phyloP scores from a whole-genome alignment of 1,139 yeast species.

The Pichia sp. region DNA sequence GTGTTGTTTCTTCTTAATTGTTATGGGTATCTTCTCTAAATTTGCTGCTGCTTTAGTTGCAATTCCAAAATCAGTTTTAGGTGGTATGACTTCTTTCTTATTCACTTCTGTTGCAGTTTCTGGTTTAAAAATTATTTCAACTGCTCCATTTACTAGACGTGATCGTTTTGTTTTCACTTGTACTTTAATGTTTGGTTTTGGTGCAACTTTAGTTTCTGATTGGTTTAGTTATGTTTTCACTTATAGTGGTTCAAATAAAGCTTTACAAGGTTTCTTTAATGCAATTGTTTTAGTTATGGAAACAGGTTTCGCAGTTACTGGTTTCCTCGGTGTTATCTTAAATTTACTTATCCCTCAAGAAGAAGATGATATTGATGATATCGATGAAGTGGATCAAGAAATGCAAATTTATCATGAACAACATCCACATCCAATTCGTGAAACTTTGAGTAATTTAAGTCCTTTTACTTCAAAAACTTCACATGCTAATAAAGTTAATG shows the following conservation, averaged over 20 bases:
- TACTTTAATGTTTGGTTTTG: constrained; percentile 70
- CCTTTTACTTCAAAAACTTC: constrained; percentile 13
- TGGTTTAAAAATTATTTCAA: constrained; percentile 74
- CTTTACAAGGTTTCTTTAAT: constrained; percentile 64
- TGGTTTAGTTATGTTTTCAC: constrained; percentile 79
- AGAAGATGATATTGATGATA: constrained; percentile 50
- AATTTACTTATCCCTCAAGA: constrained; percentile 72
- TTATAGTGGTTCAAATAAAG: constrained; percentile 58
- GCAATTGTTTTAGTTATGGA: constrained; percentile 82
- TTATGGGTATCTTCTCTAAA: constrained; percentile 85
- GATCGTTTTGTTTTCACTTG: constrained; percentile 81
- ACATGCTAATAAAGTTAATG: constrained; percentile 6
- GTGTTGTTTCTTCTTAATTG: constrained; percentile 74
- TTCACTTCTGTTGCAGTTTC: constrained; percentile 87
- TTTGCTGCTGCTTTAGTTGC: constrained; percentile 86
- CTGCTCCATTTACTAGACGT: constrained; percentile 75
- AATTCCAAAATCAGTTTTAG: constrained; percentile 78
- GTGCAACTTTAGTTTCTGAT: constrained; percentile 63
- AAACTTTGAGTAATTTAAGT: constrained; percentile 13
- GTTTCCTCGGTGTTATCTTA: constrained; percentile 65
- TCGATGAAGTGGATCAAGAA: constrained; percentile 26
- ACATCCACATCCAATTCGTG: constrained; percentile 19
- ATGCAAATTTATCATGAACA: constrained; percentile 14
- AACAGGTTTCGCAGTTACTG: constrained; percentile 82
- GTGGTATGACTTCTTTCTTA: constrained; percentile 89